Evolutionary conservation across 345 rosid species (phyloP), one percentile per base, ranked within the genome.

Genomic region (Balakata baccata): DNA sequence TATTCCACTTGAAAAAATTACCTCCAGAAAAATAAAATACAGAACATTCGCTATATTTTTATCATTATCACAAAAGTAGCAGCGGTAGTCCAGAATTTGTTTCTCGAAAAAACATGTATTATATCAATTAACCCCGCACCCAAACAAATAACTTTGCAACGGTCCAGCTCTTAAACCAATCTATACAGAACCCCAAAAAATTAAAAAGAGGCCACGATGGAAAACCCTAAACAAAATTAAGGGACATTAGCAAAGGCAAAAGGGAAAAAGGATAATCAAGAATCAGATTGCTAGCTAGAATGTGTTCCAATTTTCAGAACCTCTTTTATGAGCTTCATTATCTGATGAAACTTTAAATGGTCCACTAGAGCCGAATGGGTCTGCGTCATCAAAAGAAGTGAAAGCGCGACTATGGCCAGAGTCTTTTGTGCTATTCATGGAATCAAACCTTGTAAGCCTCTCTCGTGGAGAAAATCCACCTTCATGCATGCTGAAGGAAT

Each of bases 261-360:
- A 38, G n/a, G 9, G 6, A 12, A 46, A 64, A 7, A 29, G 39
- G n/a, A 6, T 13, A 14, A 13, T 12, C 39, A 1, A 54, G 18
- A 37, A 22, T 39, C 13, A 34, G 57, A 25, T 23, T 51, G 22
- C 80, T 56, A 54, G 69, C 87, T 87, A 91, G 84, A 89, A 88
- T 61, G 91, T 82, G 47, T 76, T 85, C 96, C 96, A 89, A 63
- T 69, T 83, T 64, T 87, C 91, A 34, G 89, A 86, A 77, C 75
- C 76, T 80, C 77, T 90, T 87, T 83, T 89, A 13, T 88, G 87
- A 72, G 88, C 83, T 54, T 78, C 85, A 74, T 77, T 79, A 37
- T 85, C 91, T 0, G 90, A 80, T 43, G 96, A 88, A 79, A 92
- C 98, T 84, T 90, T 94, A 72, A 94, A 94, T 8, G 98, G 95